Evolutionary conservation across 805 yeast species (phyloP).

Genomic region (Kodamaea jinghongensis): DNA sequence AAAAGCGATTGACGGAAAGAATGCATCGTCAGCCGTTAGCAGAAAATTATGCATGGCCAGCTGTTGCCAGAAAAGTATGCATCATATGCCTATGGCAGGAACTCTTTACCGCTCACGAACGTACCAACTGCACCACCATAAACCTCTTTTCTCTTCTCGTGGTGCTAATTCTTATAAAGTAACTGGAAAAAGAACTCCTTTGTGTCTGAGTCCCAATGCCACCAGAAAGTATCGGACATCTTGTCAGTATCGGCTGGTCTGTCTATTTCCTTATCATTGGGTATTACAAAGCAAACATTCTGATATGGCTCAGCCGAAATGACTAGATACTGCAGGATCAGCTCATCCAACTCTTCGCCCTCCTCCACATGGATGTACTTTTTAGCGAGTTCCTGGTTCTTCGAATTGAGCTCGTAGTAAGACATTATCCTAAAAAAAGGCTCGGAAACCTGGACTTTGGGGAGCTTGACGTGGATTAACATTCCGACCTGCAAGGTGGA

Average conservation of each 20-base stretch:
- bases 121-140: too few relatives aligned
- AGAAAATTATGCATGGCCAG: too few relatives aligned
- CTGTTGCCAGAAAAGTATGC: too few relatives aligned
- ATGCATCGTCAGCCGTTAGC: too few relatives aligned
- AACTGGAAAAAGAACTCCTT: slow-evolving; percentile 70
- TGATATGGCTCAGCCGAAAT: slow-evolving; percentile 91
- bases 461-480: slow-evolving; percentile 56
- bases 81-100: too few relatives aligned
- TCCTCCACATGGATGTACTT: slow-evolving; percentile 21
- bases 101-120: too few relatives aligned
- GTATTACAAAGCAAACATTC: slow-evolving; percentile 72
- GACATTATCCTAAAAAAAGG: slow-evolving; percentile 79
- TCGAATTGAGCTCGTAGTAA: slow-evolving; percentile 55
- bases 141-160: too few relatives aligned
- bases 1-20: too few relatives aligned
- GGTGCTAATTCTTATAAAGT: slow-evolving; percentile 54
- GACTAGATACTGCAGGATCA: slow-evolving; percentile 65
- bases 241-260: slow-evolving; percentile 24
- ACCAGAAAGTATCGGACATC: slow-evolving; percentile 49
- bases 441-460: slow-evolving; percentile 44
- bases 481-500: slow-evolving; percentile 60
- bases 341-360: slow-evolving; percentile 17
- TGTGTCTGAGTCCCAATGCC: slow-evolving; percentile 70
- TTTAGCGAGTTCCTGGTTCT: slow-evolving; percentile 39
- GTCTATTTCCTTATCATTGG: slow-evolving; percentile 53